A percentile compares a stretch with the other conserved stretches of the same genome.
These are phyloP conservation scores for Tillandsia fasciculata DNA, from an alignment of 176 grass and related monocot species.

Conservation along the genomic window DNA sequence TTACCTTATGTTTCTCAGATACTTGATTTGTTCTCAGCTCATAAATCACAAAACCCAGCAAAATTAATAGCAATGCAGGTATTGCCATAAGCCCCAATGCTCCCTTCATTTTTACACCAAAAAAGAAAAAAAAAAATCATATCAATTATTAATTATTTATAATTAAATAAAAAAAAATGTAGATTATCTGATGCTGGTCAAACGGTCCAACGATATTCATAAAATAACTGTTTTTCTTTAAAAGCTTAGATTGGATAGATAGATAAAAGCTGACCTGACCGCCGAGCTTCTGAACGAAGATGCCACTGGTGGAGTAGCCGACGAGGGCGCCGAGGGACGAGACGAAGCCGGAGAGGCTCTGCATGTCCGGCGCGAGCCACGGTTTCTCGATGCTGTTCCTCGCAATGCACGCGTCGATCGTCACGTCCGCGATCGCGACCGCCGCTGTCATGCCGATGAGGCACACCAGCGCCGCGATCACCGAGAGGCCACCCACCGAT, in stretches of 20 bases:
- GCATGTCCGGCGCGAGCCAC: slow-evolving; percentile 68
- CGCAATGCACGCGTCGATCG: slow-evolving; percentile 82
- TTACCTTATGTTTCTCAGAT: slow-evolving; percentile 59
- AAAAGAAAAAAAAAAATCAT: background rate
- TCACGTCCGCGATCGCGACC: slow-evolving; percentile 75
- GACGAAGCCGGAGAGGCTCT: slow-evolving; percentile 65
- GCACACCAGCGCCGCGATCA: slow-evolving; percentile 53
- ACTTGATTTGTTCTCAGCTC: slow-evolving; percentile 48
- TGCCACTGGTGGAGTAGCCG: slow-evolving; percentile 63
- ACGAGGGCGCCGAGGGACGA: slow-evolving; percentile 77
- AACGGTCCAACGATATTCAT: background rate
- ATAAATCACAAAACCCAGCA: slow-evolving; percentile 64
- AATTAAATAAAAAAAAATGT: no score
- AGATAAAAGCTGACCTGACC: slow-evolving; percentile 37
- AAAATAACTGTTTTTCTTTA: background rate
- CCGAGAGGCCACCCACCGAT: slow-evolving; percentile 26
- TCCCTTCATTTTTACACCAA: slow-evolving; percentile 29
- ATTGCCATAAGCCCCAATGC: slow-evolving; percentile 65
- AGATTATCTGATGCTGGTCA: background rate
- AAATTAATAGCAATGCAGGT: slow-evolving; percentile 42
- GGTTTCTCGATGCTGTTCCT: slow-evolving; percentile 91
- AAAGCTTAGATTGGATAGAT: no score
- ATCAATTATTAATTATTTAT: background rate
- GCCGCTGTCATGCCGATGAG: slow-evolving; percentile 58
- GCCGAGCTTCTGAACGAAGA: slow-evolving; percentile 64